A percentile compares a stretch with the other conserved stretches of the same genome.
phyloP scores from a whole-genome alignment of 2,329 filamentous ascomycete genomes.

The Penicillium sp. region DNA sequence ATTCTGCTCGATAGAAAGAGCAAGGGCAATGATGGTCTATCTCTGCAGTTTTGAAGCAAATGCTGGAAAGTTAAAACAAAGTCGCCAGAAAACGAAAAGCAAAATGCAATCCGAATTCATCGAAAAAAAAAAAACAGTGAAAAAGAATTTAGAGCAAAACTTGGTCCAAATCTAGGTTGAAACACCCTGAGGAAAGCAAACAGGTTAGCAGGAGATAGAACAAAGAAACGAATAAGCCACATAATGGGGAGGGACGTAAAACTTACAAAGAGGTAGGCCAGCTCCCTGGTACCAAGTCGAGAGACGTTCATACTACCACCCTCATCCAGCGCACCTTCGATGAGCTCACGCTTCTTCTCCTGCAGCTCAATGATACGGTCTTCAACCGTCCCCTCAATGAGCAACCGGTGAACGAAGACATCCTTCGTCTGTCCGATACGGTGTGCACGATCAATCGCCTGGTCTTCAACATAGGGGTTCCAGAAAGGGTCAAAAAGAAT shows the following conservation, averaged over 20 bases:
- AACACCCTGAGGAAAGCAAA: slow-evolving; percentile 20
- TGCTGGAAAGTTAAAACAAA: neutral
- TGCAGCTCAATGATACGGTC: slow-evolving; percentile 81
- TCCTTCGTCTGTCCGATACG: slow-evolving; percentile 76
- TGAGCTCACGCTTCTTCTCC: slow-evolving; percentile 73
- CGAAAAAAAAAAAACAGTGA: neutral
- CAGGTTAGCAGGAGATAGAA: slow-evolving; percentile 8
- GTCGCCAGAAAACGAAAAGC: neutral
- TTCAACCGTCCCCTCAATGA: slow-evolving; percentile 78
- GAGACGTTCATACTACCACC: slow-evolving; percentile 66
- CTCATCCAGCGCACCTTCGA: slow-evolving; percentile 79
- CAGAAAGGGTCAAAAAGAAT: slow-evolving; percentile 93
- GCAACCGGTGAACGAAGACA: slow-evolving; percentile 77
- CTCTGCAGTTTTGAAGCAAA: neutral
- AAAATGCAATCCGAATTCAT: neutral
- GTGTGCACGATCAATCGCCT: slow-evolving; percentile 86
- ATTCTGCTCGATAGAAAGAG: neutral
- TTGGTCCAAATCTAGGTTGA: slow-evolving; percentile 4
- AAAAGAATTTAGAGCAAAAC: neutral
- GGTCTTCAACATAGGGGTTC: slow-evolving; percentile 91
- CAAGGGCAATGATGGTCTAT: neutral
- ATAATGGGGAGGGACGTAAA: neutral
- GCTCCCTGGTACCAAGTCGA: slow-evolving; percentile 65
- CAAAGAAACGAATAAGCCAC: neutral
- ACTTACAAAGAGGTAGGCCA: slow-evolving; percentile 68